Conservation (phyloP, 148 eudicot species). For the Rhododendron williamsianum region DNA sequence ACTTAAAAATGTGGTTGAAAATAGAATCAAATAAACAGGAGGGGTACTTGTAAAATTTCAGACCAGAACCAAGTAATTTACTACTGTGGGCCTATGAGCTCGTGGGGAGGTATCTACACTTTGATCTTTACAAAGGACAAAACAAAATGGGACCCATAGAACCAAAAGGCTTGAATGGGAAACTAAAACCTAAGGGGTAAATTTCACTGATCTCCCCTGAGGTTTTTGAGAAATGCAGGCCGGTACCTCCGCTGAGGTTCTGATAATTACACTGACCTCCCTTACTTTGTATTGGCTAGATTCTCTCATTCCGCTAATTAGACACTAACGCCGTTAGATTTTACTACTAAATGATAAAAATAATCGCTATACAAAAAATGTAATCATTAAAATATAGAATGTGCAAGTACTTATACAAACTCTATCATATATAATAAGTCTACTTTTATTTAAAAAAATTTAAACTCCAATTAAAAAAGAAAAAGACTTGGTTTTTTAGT, state of each 20-base stretch:
- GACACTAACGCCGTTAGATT: too few species aligned
- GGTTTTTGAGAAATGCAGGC: too few species aligned
- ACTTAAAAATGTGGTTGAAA: background rate
- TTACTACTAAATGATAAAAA: too few species aligned
- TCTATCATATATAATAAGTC: too few species aligned
- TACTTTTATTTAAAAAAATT: too few species aligned
- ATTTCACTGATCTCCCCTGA: too few species aligned
- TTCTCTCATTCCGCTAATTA: too few species aligned
- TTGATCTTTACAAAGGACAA: background rate
- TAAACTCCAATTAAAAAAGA: background rate
- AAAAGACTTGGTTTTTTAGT: background rate
- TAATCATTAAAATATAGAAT: background rate
- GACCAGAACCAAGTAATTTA: background rate
- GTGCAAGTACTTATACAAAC: background rate
- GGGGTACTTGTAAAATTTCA: background rate
- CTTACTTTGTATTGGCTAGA: too few species aligned
- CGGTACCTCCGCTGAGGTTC: too few species aligned
- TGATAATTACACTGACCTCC: too few species aligned
- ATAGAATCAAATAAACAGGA: background rate
- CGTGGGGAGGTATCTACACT: slow-evolving; percentile 4
- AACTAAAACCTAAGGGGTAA: background rate
- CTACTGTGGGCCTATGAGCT: slow-evolving; percentile 11
- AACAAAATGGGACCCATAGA: background rate
- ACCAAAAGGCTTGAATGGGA: background rate
- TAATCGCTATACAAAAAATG: too few species aligned